phyloP scores from a whole-genome alignment of 805 yeast species.

The Candida jianshihensis region DNA sequence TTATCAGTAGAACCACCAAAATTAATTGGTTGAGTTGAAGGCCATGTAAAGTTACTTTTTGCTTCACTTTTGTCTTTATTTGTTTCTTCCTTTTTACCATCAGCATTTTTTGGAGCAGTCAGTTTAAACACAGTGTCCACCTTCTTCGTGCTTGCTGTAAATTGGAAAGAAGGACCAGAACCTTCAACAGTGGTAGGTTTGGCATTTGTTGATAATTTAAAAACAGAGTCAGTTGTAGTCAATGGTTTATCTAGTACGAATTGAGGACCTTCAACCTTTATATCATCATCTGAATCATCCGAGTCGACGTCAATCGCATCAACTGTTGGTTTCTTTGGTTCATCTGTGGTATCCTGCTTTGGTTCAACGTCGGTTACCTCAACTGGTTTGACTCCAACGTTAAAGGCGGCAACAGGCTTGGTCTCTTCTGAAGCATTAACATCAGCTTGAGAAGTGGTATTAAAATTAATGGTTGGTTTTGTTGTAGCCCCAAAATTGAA shows the following conservation, averaged over 20 bases:
- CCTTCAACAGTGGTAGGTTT: constrained; percentile 20
- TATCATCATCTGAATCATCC: constrained; percentile 50
- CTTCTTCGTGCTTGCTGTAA: constrained; percentile 24
- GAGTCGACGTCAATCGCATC: constrained; percentile 8
- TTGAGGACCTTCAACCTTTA: constrained; percentile 67
- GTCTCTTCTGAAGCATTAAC: neutral
- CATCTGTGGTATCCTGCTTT: neutral
- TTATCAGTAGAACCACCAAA: constrained; percentile 5
- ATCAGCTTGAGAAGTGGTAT: constrained; percentile 19
- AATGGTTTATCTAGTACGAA: constrained; percentile 46
- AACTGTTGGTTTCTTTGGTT: constrained; percentile 4
- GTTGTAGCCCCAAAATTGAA: constrained; percentile 13
- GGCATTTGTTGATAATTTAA: constrained; percentile 32
- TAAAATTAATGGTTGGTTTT: constrained; percentile 3
- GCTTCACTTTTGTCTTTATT: constrained; percentile 3
- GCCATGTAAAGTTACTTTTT: constrained; percentile 18
- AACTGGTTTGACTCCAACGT: no score
- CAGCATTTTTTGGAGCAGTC: constrained; percentile 2
- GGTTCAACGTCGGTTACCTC: constrained; percentile 3
- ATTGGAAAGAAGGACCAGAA: constrained; percentile 35
- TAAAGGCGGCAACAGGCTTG: neutral
- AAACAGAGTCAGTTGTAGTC: constrained; percentile 42
- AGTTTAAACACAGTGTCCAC: constrained; percentile 29
- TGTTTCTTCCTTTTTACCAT: constrained; percentile 1
- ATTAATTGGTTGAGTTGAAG: constrained; percentile 17